Conservation (phyloP, 768 basidiomycete species). For the Pleurotus citrinopileatus region DNA sequence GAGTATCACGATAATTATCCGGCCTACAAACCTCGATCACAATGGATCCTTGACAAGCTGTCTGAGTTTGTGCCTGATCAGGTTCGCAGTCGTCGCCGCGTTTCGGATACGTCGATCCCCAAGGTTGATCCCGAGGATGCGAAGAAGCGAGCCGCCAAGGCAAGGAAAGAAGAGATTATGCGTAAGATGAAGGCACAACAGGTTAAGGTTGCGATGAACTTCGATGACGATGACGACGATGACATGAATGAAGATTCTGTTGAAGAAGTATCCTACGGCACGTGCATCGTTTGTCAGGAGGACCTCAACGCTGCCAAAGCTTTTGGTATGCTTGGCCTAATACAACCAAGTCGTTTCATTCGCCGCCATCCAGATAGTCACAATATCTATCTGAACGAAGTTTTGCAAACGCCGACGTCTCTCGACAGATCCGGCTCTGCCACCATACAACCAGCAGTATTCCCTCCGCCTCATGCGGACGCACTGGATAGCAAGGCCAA, state of each 20-base stretch:
- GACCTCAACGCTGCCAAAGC: constrained; percentile 69
- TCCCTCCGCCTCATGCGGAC: constrained; percentile 53
- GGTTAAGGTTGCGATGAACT: constrained; percentile 77
- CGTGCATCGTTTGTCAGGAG: constrained; percentile 99
- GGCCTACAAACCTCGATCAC: constrained; percentile 63
- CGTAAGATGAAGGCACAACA: constrained; percentile 94
- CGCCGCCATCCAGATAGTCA: constrained; percentile 73
- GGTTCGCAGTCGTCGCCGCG: constrained; percentile 47
- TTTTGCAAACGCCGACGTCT: constrained; percentile 57
- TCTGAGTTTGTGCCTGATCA: constrained; percentile 53
- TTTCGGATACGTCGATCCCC: constrained; percentile 33
- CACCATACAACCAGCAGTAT: constrained; percentile 26
- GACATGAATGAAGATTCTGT: constrained; percentile 50
- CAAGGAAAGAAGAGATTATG: constrained; percentile 92
- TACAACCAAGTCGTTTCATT: constrained; percentile 86
- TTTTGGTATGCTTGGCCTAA: constrained; percentile 82
- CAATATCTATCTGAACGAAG: constrained; percentile 67
- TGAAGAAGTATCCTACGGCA: constrained; percentile 64
- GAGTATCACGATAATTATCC: constrained; percentile 79
- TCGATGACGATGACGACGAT: constrained; percentile 75
- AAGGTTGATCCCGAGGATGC: constrained; percentile 54
- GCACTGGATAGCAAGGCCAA: constrained; percentile 41
- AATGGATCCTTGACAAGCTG: constrained; percentile 73
- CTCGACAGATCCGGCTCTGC: constrained; percentile 52
- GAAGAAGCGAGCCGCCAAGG: constrained; percentile 84